Percentiles rank a stretch among this genome's conserved stretches.
phyloP scores from a whole-genome alignment of 2,329 filamentous ascomycete species.

The Aspergillus eucalypticola region DNA sequence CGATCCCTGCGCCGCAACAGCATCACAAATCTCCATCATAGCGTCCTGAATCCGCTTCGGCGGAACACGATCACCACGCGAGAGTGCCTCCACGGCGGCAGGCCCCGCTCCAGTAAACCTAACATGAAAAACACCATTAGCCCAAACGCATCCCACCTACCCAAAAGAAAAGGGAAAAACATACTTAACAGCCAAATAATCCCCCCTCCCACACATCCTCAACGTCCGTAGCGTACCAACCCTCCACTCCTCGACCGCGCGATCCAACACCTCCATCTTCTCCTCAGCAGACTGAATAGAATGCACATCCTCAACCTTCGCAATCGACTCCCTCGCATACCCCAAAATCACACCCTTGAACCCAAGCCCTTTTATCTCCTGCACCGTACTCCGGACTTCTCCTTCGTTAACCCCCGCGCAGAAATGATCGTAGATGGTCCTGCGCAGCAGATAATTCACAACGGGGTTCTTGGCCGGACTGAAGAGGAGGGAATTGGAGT shows the following conservation, averaged over 20 bases:
- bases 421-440: conserved; percentile 51
- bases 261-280: conserved; percentile 18
- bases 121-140: neutral
- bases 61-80: conserved; percentile 31
- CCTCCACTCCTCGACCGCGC: conserved; percentile 48
- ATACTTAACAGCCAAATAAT: conserved; percentile 49
- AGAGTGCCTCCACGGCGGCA: conserved; percentile 39
- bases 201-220: conserved; percentile 44
- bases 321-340: conserved; percentile 48
- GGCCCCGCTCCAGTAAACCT: conserved; percentile 49
- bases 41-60: conserved; percentile 37
- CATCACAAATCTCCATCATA: conserved; percentile 40
- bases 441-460: conserved; percentile 39
- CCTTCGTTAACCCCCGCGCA: conserved; percentile 47
- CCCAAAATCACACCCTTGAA: conserved; percentile 52
- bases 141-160: neutral
- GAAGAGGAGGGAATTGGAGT: conserved; percentile 40
- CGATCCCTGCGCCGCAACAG: conserved; percentile 35
- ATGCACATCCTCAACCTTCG: conserved; percentile 18
- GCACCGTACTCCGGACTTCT: conserved; percentile 42
- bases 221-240: conserved; percentile 50
- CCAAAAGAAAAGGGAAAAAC: neutral
- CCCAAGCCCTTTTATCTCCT: conserved; percentile 44
- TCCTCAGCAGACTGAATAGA: conserved; percentile 4
- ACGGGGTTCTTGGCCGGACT: conserved; percentile 45